Conservation (phyloP, 2,329 filamentous ascomycete genomes). For the Xylaria hypoxylon region DNA sequence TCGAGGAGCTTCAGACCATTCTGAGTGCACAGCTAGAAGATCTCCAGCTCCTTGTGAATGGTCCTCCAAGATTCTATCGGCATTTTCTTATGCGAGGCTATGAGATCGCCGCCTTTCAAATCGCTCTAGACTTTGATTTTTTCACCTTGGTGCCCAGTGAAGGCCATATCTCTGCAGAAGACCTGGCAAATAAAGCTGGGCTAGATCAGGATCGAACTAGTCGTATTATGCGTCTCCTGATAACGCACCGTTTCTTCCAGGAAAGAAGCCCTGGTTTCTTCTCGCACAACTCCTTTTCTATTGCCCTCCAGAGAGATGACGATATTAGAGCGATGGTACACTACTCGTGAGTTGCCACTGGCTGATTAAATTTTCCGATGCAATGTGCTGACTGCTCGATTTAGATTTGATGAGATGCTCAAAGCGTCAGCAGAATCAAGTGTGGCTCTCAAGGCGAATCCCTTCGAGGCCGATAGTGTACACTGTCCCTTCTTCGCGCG, state of each 20-base stretch:
- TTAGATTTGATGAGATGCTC: constrained; percentile 45
- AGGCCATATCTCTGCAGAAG: constrained; percentile 37
- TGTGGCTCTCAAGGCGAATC: constrained; percentile 36
- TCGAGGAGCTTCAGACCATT: no score
- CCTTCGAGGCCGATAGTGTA: constrained; percentile 37
- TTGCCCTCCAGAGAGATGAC: constrained; percentile 34
- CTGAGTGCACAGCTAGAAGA: no score
- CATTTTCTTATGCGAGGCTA: constrained; percentile 4
- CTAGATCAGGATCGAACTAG: constrained; percentile 42
- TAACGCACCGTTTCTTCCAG: constrained; percentile 44
- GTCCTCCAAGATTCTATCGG: neutral
- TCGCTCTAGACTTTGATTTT: constrained; percentile 45
- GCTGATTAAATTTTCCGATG: no score
- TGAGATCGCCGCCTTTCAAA: constrained; percentile 32
- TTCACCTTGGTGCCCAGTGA: constrained; percentile 43
- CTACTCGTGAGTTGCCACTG: neutral
- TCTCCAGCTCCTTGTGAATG: constrained; percentile 11
- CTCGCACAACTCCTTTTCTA: constrained; percentile 39
- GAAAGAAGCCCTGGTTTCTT: constrained; percentile 38
- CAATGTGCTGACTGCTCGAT: no score
- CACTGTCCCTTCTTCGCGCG: constrained; percentile 40
- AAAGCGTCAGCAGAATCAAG: constrained; percentile 42
- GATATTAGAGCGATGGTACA: constrained; percentile 40
- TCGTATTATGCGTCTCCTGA: constrained; percentile 45
- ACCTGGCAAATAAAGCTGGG: constrained; percentile 40